Evolutionary conservation across 768 basidiomycete species (phyloP).

Genomic region (Tubosaeta sp.): DNA sequence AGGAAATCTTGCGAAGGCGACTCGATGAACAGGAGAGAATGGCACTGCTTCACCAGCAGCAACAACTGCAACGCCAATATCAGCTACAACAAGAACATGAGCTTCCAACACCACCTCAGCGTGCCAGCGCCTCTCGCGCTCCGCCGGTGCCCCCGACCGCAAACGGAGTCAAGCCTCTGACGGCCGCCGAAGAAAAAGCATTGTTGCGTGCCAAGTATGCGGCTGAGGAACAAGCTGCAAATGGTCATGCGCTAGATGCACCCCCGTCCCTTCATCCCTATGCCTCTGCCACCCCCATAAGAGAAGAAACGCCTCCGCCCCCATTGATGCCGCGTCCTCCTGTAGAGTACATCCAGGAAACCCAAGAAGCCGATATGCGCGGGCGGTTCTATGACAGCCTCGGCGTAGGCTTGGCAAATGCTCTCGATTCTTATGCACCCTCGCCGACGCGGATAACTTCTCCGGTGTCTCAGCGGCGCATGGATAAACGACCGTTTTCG

Average conservation of each 20-base stretch:
- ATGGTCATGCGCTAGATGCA: constrained; percentile 18
- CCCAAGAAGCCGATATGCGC: constrained; percentile 67
- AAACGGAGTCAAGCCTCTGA: constrained; percentile 37
- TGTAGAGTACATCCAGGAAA: constrained; percentile 76
- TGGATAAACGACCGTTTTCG: constrained; percentile 45
- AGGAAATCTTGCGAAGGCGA: constrained; percentile 52
- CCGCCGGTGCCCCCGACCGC: constrained; percentile 28
- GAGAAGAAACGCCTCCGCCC: constrained; percentile 46
- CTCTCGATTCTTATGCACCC: constrained; percentile 33
- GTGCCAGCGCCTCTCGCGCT: constrained; percentile 25
- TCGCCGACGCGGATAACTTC: constrained; percentile 11
- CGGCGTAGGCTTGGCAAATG: constrained; percentile 23
- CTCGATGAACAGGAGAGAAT: constrained; percentile 54
- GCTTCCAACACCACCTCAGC: constrained; percentile 19
- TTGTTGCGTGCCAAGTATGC: constrained; percentile 60
- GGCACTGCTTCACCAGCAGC: constrained; percentile 23
- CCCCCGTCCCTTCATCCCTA: constrained; percentile 14
- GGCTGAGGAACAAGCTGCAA: constrained; percentile 41
- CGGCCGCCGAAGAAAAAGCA: constrained; percentile 80
- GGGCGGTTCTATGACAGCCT: constrained; percentile 36
- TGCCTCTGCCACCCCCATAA: constrained; percentile 10
- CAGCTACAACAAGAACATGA: neutral
- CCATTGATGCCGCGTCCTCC: constrained; percentile 77
- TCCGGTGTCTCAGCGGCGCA: constrained; percentile 5
- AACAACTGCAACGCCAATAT: constrained; percentile 5